Evolutionary conservation across 1,139 yeast species (phyloP).

Genomic region (Wickerhamiella pararugosa): DNA sequence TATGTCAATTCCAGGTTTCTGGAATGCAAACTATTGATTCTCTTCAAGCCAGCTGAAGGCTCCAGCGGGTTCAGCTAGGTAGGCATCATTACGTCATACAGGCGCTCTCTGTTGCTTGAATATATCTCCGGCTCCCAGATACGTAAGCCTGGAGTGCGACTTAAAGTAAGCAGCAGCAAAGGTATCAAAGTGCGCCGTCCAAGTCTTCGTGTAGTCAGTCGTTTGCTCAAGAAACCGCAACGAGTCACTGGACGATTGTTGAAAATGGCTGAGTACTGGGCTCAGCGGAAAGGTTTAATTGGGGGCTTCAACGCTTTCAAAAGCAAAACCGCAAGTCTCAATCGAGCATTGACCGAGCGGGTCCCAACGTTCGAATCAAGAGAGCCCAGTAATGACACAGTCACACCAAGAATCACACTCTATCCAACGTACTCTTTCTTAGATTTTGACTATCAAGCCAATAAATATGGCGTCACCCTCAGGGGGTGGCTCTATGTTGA

Average conservation of each 20-base stretch:
- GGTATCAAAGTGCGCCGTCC: too few relatives aligned
- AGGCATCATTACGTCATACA: too few relatives aligned
- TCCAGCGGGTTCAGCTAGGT: too few relatives aligned
- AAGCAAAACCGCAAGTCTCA: background rate
- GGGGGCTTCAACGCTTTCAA: background rate
- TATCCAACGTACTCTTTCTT: slow-evolving; percentile 54
- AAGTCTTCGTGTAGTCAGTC: too few relatives aligned
- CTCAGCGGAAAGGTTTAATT: background rate
- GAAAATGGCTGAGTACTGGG: slow-evolving; percentile 7
- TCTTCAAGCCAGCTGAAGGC: too few relatives aligned
- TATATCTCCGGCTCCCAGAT: too few relatives aligned
- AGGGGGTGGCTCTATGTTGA: slow-evolving; percentile 65
- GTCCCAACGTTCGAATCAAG: background rate
- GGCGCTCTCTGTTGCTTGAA: too few relatives aligned
- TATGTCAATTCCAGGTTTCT: too few relatives aligned
- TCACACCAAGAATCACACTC: slow-evolving; percentile 15
- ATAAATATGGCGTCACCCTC: slow-evolving; percentile 33
- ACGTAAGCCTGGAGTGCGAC: too few relatives aligned
- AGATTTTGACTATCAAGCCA: slow-evolving; percentile 14
- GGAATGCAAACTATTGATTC: too few relatives aligned
- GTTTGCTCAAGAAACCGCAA: background rate
- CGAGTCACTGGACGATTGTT: background rate
- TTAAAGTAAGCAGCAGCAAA: too few relatives aligned
- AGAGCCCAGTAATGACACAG: slow-evolving; percentile 23
- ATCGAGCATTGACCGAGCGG: background rate